Percentiles rank a stretch among this genome's conserved stretches.
Evolutionary conservation across 73 alveolate species (phyloP).

Genomic region (Symbiodinium natans): DNA sequence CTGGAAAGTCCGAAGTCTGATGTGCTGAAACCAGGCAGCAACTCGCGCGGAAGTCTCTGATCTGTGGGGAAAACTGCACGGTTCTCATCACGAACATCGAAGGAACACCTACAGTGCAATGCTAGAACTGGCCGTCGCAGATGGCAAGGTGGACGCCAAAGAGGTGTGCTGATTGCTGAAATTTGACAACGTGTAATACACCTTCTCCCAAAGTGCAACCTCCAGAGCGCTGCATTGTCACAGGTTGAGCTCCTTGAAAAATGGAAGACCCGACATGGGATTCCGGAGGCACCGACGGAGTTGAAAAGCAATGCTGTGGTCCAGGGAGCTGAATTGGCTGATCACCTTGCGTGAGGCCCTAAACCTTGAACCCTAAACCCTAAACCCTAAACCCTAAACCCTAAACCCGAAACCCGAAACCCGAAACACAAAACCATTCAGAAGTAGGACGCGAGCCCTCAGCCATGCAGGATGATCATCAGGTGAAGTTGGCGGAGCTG

Average conservation of each 20-base stretch:
- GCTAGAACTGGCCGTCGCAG: slow-evolving; percentile 53
- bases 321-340: no score
- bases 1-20: background rate
- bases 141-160: slow-evolving; percentile 44
- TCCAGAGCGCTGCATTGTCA: background rate
- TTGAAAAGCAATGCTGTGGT: no score
- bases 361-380: no score
- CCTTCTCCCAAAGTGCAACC: background rate
- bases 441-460: no score
- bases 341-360: no score
- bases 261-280: slow-evolving; percentile 31
- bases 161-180: slow-evolving; percentile 3
- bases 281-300: slow-evolving; percentile 49
- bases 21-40: background rate
- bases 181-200: no score
- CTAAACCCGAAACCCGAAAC: no score
- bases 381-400: no score
- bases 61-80: slow-evolving; percentile 66
- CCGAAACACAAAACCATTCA: no score
- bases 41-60: slow-evolving; percentile 36
- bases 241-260: background rate
- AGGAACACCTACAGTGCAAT: slow-evolving; percentile 53
- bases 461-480: slow-evolving; percentile 62
- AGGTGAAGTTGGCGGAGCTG: slow-evolving; percentile 71
- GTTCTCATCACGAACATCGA: slow-evolving; percentile 45